A percentile compares a stretch with the other conserved stretches of the same genome.
These are phyloP conservation scores for Syncephalastrum monosporum DNA, from an alignment of 371 early-diverging fungal species.

Conservation along the genomic window DNA sequence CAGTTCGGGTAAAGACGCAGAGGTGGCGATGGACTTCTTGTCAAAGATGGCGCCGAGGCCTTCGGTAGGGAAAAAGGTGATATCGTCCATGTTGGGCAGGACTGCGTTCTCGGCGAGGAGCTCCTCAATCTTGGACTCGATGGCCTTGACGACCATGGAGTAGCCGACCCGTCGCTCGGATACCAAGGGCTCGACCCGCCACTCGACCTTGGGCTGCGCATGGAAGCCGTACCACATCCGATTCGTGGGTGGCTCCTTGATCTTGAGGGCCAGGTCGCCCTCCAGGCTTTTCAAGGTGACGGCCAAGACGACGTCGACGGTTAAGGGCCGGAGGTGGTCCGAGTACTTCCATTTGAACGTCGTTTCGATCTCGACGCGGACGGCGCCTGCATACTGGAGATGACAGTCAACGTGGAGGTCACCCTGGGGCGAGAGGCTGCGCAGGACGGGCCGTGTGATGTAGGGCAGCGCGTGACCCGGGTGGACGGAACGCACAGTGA, in stretches of 20 bases:
- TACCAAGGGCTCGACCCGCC: conserved; percentile 84
- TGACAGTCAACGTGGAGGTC: conserved; percentile 74
- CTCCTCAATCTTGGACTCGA: conserved; percentile 82
- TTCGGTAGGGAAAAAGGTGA: conserved; percentile 73
- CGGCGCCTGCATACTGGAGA: conserved; percentile 77
- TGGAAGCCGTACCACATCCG: conserved; percentile 90
- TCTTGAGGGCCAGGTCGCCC: conserved; percentile 75
- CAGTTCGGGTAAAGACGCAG: background rate
- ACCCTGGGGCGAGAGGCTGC: conserved; percentile 67
- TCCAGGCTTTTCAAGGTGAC: conserved; percentile 68
- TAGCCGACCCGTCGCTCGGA: conserved; percentile 82
- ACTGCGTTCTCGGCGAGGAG: conserved; percentile 81
- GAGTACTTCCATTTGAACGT: conserved; percentile 56
- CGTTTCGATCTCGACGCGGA: conserved; percentile 72
- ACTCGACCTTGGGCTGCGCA: conserved; percentile 76
- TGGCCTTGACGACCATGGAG: conserved; percentile 78
- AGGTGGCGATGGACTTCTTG: background rate
- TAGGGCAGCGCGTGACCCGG: conserved; percentile 81
- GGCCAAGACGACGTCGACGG: conserved; percentile 76
- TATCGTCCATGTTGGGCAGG: conserved; percentile 90
- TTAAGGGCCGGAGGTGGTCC: conserved; percentile 61
- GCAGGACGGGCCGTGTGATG: conserved; percentile 74
- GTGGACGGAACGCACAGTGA: conserved; percentile 75
- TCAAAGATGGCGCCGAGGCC: conserved; percentile 63
- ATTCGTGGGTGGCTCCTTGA: conserved; percentile 86